Base-by-base conservation (phyloP, 306 rosid species). In the Malus asiatica region DNA sequence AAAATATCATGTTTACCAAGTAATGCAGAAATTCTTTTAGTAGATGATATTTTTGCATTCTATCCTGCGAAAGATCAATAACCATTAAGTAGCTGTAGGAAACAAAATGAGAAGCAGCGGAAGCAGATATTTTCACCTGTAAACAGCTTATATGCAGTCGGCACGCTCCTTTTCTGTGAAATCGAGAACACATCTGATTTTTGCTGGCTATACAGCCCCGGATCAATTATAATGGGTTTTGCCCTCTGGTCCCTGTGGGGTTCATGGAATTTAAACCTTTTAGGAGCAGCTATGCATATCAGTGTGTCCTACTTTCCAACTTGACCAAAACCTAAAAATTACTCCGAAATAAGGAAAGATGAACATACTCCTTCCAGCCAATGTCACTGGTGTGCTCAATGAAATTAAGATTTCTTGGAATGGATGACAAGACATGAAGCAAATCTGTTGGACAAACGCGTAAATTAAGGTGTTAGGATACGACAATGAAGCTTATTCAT, bases 301-400 rank as follows among this genome's bases (percentile, higher is more conserved):
- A 13, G 70, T 25, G 20, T 46, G 38, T 80, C 75, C 30, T 53
- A 73, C 13, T 63, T 65, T 29, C 20, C n/a, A 68, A 73, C 16
- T 67, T 42, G 75, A 77, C 42, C 13, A 20, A 74, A 35, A 68
- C n/a, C 6, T 3, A 59, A 66, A 45, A 52, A 76, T 42, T 59
- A 66, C 70, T 22, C 72, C 76, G 29, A 70, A 58, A 27, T 52
- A n/a, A 52, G 20, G 25, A 38, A 68, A 20, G 80, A 70, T 67
- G 69, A 76, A 79, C 90, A 66, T 86, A 91, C 93, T 91, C 97
- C 81, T 95, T 95, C 98, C 98, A 95, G 71, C 98, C 97, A 76
- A 95, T 92, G 76, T 95, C 96, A 83, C 91, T 87, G 70, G 94
- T 89, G 80, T 89, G 94, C 85, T 91, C 92, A 38, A 89, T 87